Base-by-base conservation (phyloP, 352 stramenopile species). In the Pythium monospermum region DNA sequence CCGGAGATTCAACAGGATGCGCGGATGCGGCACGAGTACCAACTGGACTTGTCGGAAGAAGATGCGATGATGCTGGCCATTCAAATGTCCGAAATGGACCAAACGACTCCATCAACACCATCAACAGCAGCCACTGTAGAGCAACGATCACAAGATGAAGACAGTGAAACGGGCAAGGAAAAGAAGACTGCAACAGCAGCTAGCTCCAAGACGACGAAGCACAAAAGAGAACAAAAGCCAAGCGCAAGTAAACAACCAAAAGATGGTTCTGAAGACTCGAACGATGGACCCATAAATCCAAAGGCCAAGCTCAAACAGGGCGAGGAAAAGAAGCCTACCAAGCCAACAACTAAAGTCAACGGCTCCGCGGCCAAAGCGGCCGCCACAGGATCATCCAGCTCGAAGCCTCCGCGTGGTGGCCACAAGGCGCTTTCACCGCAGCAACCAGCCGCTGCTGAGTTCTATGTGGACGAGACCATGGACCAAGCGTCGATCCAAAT, bases 61-160 rank as follows among this genome's bases (percentile, higher is more conserved):
- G 68, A 76, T n/a, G 68, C 68, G 18, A 57, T 76, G 22, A 26
- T 67, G 30, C 38, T 76, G 21, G 68, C 68, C 15, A 73, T 76
- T 26, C 68, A 76, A 32, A 76, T 76, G 64, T 76, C 68, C 11
- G 61, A 76, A 45, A 30, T 73, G 31, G 68, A 76, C 23, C 50
- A 66, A 19, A 42, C 50, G 21, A 40, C 32, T 16, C 55, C 46
- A 8, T 35, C 30, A 13, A 52, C 12, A 8, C 13, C 16, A 22
- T 19, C 36, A 40, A 22, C 38, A 6, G 26, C 27, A 39, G 8
- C n/a, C 30, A 23, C 33, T 21, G 10, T 25, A n/a, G 4, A 7
- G 6, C 3, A 31, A 37, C 4, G 10, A 30, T 25, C 10, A 6
- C 15, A 42, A 53, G 12, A 10, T n/a, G 22, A 54, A 46, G 19